Evolutionary conservation across 169 alveolate genomes (phyloP).

Genomic region (Fabrea salina): DNA sequence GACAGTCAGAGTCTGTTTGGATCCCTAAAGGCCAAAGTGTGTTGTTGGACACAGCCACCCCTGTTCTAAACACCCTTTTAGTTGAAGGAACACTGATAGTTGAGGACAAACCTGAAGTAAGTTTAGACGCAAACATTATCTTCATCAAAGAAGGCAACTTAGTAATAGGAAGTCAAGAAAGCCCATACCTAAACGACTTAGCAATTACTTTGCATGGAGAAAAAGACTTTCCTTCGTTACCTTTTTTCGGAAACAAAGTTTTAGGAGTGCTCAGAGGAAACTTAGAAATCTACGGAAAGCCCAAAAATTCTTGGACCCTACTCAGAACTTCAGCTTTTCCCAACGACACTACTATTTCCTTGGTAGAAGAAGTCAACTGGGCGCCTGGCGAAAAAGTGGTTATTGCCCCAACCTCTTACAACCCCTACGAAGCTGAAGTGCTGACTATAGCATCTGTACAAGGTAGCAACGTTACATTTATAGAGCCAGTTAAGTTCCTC

Average conservation of each 20-base stretch:
- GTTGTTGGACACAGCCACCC: slow-evolving; percentile 54
- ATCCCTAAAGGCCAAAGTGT: slow-evolving; percentile 66
- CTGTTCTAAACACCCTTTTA: slow-evolving; percentile 47
- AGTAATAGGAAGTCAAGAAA: slow-evolving; percentile 57
- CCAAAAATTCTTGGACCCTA: slow-evolving; percentile 58
- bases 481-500: slow-evolving; percentile 29
- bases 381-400: slow-evolving; percentile 63
- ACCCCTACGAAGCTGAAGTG: slow-evolving; percentile 52
- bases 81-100: slow-evolving; percentile 60
- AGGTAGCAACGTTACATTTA: slow-evolving; percentile 30
- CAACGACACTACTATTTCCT: slow-evolving; percentile 32
- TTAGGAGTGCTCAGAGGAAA: slow-evolving; percentile 50
- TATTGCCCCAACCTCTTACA: slow-evolving; percentile 58
- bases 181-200: slow-evolving; percentile 46
- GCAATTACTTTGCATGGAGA: slow-evolving; percentile 64
- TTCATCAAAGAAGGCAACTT: slow-evolving; percentile 55
- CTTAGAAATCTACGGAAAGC: slow-evolving; percentile 64
- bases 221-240: slow-evolving; percentile 44
- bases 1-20: slow-evolving; percentile 62
- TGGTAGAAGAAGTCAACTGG: slow-evolving; percentile 62
- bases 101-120: slow-evolving; percentile 43
- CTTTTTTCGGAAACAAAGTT: slow-evolving; percentile 65
- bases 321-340: slow-evolving; percentile 45
- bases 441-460: slow-evolving; percentile 32
- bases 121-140: slow-evolving; percentile 65